A percentile compares a stretch with the other conserved stretches of the same genome.
These are phyloP conservation scores for Trifolium subterraneum DNA, from an alignment of 306 rosid genomes.

Conservation along the genomic window DNA sequence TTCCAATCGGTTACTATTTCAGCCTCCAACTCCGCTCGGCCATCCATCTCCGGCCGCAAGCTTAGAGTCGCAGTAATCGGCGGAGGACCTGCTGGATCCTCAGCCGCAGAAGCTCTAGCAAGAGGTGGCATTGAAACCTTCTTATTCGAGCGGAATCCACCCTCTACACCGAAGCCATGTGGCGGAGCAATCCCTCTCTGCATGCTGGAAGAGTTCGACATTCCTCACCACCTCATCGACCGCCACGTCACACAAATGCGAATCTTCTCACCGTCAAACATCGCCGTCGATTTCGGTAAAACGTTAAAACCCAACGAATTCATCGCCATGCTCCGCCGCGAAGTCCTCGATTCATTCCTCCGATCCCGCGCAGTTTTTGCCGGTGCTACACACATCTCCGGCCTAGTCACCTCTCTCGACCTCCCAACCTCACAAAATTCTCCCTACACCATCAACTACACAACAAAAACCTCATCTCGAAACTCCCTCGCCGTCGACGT, in stretches of 20 bases:
- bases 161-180: constrained; percentile 81
- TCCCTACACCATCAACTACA: constrained; percentile 73
- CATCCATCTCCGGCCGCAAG: constrained; percentile 66
- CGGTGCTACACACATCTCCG: constrained; percentile 68
- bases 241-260: constrained; percentile 78
- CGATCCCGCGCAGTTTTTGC: constrained; percentile 70
- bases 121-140: constrained; percentile 81
- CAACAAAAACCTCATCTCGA: constrained; percentile 38
- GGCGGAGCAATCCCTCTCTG: constrained; percentile 98
- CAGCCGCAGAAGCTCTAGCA: constrained; percentile 87
- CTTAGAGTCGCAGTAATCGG: constrained; percentile 90
- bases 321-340: constrained; percentile 95
- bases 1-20: constrained; percentile 32
- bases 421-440: constrained; percentile 51
- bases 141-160: constrained; percentile 74
- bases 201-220: constrained; percentile 86
- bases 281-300: constrained; percentile 83
- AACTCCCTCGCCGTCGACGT: constrained; percentile 70
- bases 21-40: constrained; percentile 50
- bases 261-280: constrained; percentile 88
- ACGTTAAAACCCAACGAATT: constrained; percentile 75
- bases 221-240: constrained; percentile 77
- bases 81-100: constrained; percentile 92
- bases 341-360: constrained; percentile 86
- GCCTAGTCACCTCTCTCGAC: constrained; percentile 66